Conservation (phyloP, 2,329 filamentous ascomycete species). For the Nectriaceae sp. region DNA sequence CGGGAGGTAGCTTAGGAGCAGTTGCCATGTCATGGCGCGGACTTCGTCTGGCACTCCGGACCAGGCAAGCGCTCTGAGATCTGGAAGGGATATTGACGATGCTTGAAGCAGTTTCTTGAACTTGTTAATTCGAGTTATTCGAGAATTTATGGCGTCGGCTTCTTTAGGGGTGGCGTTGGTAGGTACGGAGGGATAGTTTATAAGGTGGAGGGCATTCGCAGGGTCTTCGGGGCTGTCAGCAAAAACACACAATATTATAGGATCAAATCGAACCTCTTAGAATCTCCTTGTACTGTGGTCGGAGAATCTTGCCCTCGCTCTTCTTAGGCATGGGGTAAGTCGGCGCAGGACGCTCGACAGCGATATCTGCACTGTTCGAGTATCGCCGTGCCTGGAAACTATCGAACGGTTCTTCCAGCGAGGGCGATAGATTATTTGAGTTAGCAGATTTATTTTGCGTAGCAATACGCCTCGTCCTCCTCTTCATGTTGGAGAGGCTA, state of each 20-base stretch:
- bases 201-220: slow-evolving; percentile 91
- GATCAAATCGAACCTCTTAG: slow-evolving; percentile 58
- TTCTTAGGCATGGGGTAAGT: slow-evolving; percentile 88
- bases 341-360: slow-evolving; percentile 80
- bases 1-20: slow-evolving; percentile 91
- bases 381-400: slow-evolving; percentile 55
- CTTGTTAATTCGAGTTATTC: slow-evolving; percentile 94
- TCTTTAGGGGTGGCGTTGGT: slow-evolving; percentile 79
- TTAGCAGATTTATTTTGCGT: slow-evolving; percentile 36
- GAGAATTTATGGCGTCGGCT: slow-evolving; percentile 79
- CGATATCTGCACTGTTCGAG: slow-evolving; percentile 90
- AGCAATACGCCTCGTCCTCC: slow-evolving; percentile 61
- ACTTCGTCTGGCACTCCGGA: slow-evolving; percentile 94
- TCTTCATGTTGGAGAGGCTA: slow-evolving; percentile 87
- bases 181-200: slow-evolving; percentile 79
- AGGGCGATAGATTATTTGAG: slow-evolving; percentile 33
- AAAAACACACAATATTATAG: not conserved
- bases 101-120: slow-evolving; percentile 96
- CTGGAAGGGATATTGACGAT: slow-evolving; percentile 81
- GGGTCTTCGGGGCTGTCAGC: slow-evolving; percentile 55
- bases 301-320: slow-evolving; percentile 89
- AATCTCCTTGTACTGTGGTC: slow-evolving; percentile 98
- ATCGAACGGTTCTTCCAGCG: slow-evolving; percentile 41
- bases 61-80: slow-evolving; percentile 87
- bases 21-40: slow-evolving; percentile 98